Evolutionary conservation across 2,329 filamentous ascomycete species (phyloP), one percentile per base, ranked within the genome.

Genomic region (Diaporthe ampelina): DNA sequence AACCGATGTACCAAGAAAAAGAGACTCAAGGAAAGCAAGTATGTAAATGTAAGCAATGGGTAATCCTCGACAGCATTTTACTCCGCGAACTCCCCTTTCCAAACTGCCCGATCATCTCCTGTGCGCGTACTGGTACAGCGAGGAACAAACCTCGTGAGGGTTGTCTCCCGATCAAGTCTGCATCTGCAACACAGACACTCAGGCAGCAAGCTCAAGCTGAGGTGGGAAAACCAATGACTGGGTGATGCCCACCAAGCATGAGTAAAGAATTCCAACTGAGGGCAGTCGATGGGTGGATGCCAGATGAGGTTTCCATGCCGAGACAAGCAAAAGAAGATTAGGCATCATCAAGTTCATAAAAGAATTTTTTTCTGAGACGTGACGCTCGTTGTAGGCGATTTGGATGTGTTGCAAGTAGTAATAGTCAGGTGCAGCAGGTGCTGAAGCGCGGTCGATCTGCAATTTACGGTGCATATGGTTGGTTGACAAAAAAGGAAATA

Each of bases 281-380:
- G 48, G 17, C 24, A 40, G 19, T 59, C 37, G 19, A 56, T 37
- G 43, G 37, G 4, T 45, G n/a, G 70, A 61, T 69, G 61, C 45
- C 58, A 45, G 26, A 37, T 29, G 56, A 45, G 29, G 56, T 68
- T 59, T 67, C 45, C 57, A 56, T 63, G 70, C 70, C 37, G 29
- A 71, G 43, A 52, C 32, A 35, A 26, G 11, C 26, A 72, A 58
- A 67, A 29, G 52, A 68, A 26, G 35, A 61, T 52, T 50, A 73
- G 61, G 45, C 61, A 70, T 74, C 73, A 37, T 73, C 54, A 68
- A 75, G 35, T 73, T 73, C 70, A 63, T 75, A 52, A 73, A 73
- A 61, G 48, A 70, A 43, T 54, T 63, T n/a, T 17, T 26, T 17
- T 48, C 19, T 45, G 35, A 43, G 61, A 61, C 65, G 45, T 63